These are phyloP conservation scores for Oenanthe sinensis DNA, from an alignment of 129 eudicot species.

Conservation along the genomic window DNA sequence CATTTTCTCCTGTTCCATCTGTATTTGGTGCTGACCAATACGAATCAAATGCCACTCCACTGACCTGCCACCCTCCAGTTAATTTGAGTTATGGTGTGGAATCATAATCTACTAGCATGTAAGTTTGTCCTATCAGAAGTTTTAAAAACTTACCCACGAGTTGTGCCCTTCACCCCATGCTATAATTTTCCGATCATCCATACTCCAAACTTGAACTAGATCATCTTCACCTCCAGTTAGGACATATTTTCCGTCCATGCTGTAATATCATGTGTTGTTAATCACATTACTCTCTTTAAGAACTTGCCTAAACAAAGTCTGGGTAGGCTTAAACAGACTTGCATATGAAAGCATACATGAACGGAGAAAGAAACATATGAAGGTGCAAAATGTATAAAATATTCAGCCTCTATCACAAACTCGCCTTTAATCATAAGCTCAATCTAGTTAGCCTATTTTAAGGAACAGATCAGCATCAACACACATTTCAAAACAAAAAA, in stretches of 20 bases:
- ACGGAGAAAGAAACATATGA: neutral
- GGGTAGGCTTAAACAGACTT: neutral
- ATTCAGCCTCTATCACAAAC: neutral
- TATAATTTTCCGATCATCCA: slow-evolving; percentile 85
- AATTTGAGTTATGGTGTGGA: slow-evolving; percentile 18
- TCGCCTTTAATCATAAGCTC: neutral
- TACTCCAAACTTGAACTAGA: slow-evolving; percentile 97
- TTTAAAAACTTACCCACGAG: slow-evolving; percentile 62
- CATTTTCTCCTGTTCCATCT: slow-evolving; percentile 67
- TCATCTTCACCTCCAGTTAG: slow-evolving; percentile 97
- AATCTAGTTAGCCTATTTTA: neutral
- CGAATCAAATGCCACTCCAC: slow-evolving; percentile 97
- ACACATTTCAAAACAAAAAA: neutral
- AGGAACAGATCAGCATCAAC: neutral
- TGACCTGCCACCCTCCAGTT: slow-evolving; percentile 60
- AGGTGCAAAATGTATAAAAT: neutral
- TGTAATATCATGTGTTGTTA: slow-evolving; percentile 33
- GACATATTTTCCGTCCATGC: slow-evolving; percentile 90
- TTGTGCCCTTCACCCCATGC: slow-evolving; percentile 99
- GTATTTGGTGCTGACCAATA: slow-evolving; percentile 83
- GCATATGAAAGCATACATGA: neutral
- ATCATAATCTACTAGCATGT: neutral
- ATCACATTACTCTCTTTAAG: slow-evolving; percentile 11
- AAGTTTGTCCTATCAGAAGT: neutral
- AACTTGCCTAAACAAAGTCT: neutral